Base-by-base conservation (phyloP, 495 filamentous ascomycete species). In the Bathelium albidoporum region DNA sequence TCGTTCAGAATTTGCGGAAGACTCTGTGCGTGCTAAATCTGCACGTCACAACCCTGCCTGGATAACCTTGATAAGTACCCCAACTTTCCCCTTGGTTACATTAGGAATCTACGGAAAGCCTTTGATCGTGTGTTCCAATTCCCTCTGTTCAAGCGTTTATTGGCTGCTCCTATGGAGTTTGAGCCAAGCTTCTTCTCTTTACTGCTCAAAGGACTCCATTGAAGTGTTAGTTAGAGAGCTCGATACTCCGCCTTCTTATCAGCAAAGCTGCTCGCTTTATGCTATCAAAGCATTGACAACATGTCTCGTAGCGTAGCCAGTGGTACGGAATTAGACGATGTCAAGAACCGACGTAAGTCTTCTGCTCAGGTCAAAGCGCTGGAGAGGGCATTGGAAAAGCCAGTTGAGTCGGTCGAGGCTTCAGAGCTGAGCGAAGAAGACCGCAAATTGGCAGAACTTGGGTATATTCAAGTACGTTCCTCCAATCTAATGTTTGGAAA, bases 381-480 rank as follows among this genome's bases (percentile, higher is more conserved):
- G 24, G 49, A 55, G 22, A 55, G 29, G 49, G 49, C 49, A 29
- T 55, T 29, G 24, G 49, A 55, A 24, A 10, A 16, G n/a, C 49
- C 49, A 26, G 20, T 55, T 29, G 24, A n/a, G 5, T 4, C 49
- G 2, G n/a, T 55, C 24, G 49, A 29, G 49, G 49, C 49, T 29
- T 55, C 49, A 7, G 49, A 55, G 16, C 29, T 55, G 24, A 55
- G 49, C 24, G 49, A 55, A 29, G 49, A 55, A 24, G 49, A 55
- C 16, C 49, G 49, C 7, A 55, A 55, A 55, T 55, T 55, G 49
- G 49, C 49, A 26, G 49, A 55, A 29, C 49, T 55, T 2, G 49
- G 49, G 9, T 55, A 55, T 29, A 24, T 55, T 55, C 49, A 55
- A 55, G 49, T 55, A 55, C 24, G 49, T 55, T 1, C 5, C 9